phyloP scores from a whole-genome alignment of 306 rosid species.

The Gastrolobium bilobum region DNA sequence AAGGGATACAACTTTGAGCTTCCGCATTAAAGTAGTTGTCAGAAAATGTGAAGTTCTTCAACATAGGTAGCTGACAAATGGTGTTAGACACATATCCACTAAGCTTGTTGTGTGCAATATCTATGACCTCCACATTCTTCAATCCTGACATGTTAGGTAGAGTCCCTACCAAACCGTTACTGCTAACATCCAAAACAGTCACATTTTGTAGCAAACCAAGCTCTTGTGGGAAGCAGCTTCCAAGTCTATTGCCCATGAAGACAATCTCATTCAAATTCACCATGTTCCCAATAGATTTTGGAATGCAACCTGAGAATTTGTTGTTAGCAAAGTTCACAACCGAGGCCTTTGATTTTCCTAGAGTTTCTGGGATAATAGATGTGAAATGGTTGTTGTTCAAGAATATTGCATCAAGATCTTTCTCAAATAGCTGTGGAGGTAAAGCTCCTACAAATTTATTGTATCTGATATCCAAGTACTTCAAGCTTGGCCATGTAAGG shows the following conservation, averaged over 20 bases:
- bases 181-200: slow-evolving; percentile 58
- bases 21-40: slow-evolving; percentile 67
- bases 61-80: slow-evolving; percentile 63
- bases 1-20: slow-evolving; percentile 56
- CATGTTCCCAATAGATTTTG: slow-evolving; percentile 67
- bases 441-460: slow-evolving; percentile 61
- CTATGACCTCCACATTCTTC: slow-evolving; percentile 59
- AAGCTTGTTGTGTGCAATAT: slow-evolving; percentile 57
- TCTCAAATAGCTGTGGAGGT: slow-evolving; percentile 56
- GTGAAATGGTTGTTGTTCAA: slow-evolving; percentile 76
- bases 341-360: slow-evolving; percentile 70
- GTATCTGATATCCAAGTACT: slow-evolving; percentile 57
- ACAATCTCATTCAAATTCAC: slow-evolving; percentile 67
- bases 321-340: slow-evolving; percentile 73
- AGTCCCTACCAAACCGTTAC: slow-evolving; percentile 60
- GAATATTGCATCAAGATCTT: slow-evolving; percentile 68
- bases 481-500: slow-evolving; percentile 52
- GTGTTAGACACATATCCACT: slow-evolving; percentile 61
- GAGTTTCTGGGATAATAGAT: slow-evolving; percentile 62
- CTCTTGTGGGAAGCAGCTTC: slow-evolving; percentile 80
- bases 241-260: slow-evolving; percentile 59
- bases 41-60: slow-evolving; percentile 63
- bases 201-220: slow-evolving; percentile 56
- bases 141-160: slow-evolving; percentile 57
- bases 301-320: slow-evolving; percentile 74